Evolutionary conservation across 371 early-diverging fungal genomes (phyloP).

Genomic region (Rhizopus stolonifer): DNA sequence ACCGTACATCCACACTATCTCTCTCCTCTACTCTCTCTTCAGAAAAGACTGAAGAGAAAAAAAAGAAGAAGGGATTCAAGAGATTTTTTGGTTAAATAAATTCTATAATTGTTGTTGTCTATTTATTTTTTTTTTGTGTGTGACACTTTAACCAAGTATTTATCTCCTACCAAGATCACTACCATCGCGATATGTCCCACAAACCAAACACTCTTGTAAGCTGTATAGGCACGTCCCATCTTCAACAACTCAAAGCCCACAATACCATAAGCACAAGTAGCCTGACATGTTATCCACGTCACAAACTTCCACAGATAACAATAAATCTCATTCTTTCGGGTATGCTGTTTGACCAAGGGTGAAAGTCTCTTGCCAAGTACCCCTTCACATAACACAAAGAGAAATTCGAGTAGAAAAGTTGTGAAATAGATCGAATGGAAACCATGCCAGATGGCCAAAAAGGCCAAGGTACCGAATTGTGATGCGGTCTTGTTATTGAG

Average conservation of each 20-base stretch:
- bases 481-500: constrained; percentile 64
- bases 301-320: constrained; percentile 28
- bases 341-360: constrained; percentile 28
- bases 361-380: constrained; percentile 29
- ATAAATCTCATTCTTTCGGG: constrained; percentile 18
- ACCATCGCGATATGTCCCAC: constrained; percentile 38
- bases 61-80: constrained; percentile 46
- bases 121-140: constrained; percentile 13
- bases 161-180: constrained; percentile 24
- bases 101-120: background rate
- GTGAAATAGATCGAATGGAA: constrained; percentile 65
- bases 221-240: constrained; percentile 30
- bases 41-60: constrained; percentile 37
- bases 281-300: constrained; percentile 35
- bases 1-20: constrained; percentile 12
- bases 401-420: constrained; percentile 66
- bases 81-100: constrained; percentile 34
- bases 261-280: constrained; percentile 31
- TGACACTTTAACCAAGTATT: too few relatives aligned
- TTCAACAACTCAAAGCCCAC: constrained; percentile 47
- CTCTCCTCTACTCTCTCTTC: constrained; percentile 3
- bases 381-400: constrained; percentile 44
- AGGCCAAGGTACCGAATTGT: constrained; percentile 57
- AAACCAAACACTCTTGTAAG: constrained; percentile 46
- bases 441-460: constrained; percentile 79